These are phyloP conservation scores for Sugiyamaella chiloensis DNA, from an alignment of 805 yeast genomes.

Conservation along the genomic window DNA sequence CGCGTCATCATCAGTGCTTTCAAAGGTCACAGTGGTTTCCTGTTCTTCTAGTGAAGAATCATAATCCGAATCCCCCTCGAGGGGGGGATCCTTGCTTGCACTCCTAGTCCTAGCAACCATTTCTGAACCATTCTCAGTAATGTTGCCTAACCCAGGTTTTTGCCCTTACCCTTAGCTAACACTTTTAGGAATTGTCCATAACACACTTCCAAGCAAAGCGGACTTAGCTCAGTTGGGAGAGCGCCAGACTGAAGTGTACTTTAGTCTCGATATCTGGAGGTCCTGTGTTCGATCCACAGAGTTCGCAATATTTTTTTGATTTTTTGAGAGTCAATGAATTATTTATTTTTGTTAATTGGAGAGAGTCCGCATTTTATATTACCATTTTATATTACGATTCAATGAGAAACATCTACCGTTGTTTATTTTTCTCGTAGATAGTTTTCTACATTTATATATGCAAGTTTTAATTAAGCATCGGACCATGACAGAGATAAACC, in stretches of 20 bases:
- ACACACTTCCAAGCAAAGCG: slow-evolving; percentile 28
- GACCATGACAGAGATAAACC: slow-evolving; percentile 31
- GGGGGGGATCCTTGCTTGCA: no score
- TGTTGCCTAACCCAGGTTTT: not conserved
- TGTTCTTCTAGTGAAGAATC: no score
- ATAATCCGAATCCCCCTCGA: no score
- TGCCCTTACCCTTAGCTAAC: not conserved
- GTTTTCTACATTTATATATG: not conserved
- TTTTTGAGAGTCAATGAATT: not conserved
- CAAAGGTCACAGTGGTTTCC: no score
- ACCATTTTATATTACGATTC: not conserved
- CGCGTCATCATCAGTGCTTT: no score
- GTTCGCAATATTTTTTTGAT: slow-evolving; percentile 32
- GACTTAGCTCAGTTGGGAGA: slow-evolving; percentile 50
- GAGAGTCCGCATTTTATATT: not conserved
- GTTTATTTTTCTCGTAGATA: not conserved
- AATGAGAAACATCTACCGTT: not conserved
- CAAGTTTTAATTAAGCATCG: not conserved
- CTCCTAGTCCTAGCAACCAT: no score
- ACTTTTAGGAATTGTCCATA: not conserved
- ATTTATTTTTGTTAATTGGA: not conserved
- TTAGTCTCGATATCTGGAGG: slow-evolving; percentile 56
- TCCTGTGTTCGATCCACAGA: slow-evolving; percentile 86
- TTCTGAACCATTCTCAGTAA: no score
- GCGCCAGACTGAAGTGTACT: slow-evolving; percentile 45